Base-by-base conservation (phyloP, 148 eudicot genomes). In the Amaranthus hypochondriacus region DNA sequence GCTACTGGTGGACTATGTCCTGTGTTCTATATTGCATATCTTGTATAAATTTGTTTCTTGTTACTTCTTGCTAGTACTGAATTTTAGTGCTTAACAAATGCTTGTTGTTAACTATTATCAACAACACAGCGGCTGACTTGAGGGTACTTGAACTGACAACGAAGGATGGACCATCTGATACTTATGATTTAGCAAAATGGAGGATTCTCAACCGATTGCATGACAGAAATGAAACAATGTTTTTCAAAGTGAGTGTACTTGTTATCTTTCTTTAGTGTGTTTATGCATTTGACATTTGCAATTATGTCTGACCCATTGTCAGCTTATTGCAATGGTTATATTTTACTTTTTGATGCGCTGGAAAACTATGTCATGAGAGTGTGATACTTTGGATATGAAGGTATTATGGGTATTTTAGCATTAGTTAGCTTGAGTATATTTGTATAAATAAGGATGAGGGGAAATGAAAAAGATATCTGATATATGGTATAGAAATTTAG, bases 161-260 rank as follows among this genome's bases (percentile, higher is more conserved):
- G 15, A 88, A 90, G 88, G 98, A 95, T 85, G 98, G 98, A 73
- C 97, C 98, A 70, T 83, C 90, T 61, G 98, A 95, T 82, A 89
- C 98, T 73, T 70, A 95, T 80, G 90, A 85, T 77, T 81, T 95
- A 81, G 98, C 98, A 58, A 92, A 88, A 78, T 95, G 98, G 98
- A 90, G 98, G 52, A 92, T 95, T 77, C 93, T 95, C 9, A 95
- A 95, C 73, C 85, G 98, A 43, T 81, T 95, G 86, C 98, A 95
- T 81, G 98, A 95, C 81, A 89, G 98, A 74, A 95, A 95, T 78
- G 98, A 94, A 84, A 88, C 97, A 9, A 89, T 94, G 98, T 94
- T 86, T 79, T 94, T 88, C 80, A 88, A 94, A 87, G 98, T 89
- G 77, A 81, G 85, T 72, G 64, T 48, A 50, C 43, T 46, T 43